Evolutionary conservation across 768 basidiomycete genomes (phyloP).

Genomic region (Suillus americanus): DNA sequence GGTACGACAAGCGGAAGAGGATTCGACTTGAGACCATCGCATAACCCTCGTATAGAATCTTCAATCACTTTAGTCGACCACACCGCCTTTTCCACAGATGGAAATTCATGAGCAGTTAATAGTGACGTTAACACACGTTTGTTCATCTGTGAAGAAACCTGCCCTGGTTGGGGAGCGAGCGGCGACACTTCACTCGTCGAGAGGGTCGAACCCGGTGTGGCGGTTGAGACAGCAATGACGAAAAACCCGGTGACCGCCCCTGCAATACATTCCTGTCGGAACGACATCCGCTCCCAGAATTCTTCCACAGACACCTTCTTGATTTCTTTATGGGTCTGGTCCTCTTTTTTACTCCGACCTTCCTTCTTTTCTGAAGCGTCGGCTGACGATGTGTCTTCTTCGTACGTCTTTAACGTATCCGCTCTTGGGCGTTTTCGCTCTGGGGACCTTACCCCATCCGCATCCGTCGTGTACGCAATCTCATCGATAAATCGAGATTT

Average conservation of each 20-base stretch:
- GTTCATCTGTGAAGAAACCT: slow-evolving; percentile 65
- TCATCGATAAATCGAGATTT: slow-evolving; percentile 94
- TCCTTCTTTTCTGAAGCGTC: slow-evolving; percentile 28
- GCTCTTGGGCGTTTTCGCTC: slow-evolving; percentile 56
- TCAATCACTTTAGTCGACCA: slow-evolving; percentile 74
- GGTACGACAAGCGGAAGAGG: slow-evolving; percentile 13
- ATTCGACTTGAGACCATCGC: slow-evolving; percentile 55
- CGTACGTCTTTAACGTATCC: slow-evolving; percentile 6
- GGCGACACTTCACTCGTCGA: slow-evolving; percentile 35
- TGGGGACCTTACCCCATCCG: slow-evolving; percentile 58
- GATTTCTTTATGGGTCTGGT: slow-evolving; percentile 52
- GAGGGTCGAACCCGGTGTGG: slow-evolving; percentile 9
- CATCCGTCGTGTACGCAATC: slow-evolving; percentile 71
- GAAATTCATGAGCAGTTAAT: slow-evolving; percentile 77
- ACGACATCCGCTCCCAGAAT: slow-evolving; percentile 98
- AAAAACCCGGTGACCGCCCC: slow-evolving; percentile 96
- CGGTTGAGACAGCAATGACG: slow-evolving; percentile 50
- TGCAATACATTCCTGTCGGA: slow-evolving; percentile 89
- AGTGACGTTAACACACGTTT: slow-evolving; percentile 70
- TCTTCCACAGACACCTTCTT: slow-evolving; percentile 65
- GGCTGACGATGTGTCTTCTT: slow-evolving; percentile 26
- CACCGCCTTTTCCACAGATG: slow-evolving; percentile 58
- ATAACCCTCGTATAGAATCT: slow-evolving; percentile 65
- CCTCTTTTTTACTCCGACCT: slow-evolving; percentile 25
- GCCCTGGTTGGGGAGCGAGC: slow-evolving; percentile 53